Evolutionary conservation across 208 protist species (phyloP).

Genomic region (Wallacemonas collosoma): DNA sequence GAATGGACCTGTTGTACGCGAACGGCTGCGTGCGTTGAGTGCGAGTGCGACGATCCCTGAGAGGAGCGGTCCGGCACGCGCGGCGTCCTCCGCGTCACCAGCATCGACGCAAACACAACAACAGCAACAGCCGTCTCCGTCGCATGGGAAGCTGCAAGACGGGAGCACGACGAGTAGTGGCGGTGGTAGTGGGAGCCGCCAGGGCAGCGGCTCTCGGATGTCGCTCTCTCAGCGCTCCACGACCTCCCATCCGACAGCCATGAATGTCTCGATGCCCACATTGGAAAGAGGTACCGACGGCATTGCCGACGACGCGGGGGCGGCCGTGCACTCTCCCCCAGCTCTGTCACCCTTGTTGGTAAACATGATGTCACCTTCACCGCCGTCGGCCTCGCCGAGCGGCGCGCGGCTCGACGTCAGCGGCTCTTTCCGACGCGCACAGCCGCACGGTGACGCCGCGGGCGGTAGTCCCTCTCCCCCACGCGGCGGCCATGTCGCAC

Average conservation of each 20-base stretch:
- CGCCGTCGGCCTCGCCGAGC: not conserved
- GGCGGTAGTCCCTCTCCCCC: slow-evolving; percentile 1
- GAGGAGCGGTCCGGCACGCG: not conserved
- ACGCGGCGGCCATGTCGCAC: too few relatives aligned
- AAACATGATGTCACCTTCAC: slow-evolving; percentile 1
- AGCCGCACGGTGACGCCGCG: too few relatives aligned
- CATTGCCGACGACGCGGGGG: too few relatives aligned
- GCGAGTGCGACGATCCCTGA: not conserved
- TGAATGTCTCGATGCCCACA: too few relatives aligned
- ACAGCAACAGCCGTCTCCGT: not conserved
- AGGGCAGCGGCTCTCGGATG: not conserved
- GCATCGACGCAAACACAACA: not conserved
- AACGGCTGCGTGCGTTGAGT: not conserved
- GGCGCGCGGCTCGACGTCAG: slow-evolving; percentile 4
- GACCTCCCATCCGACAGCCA: too few relatives aligned
- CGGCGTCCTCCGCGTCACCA: not conserved
- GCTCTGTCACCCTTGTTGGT: too few relatives aligned
- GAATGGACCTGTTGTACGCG: not conserved
- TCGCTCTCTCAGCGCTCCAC: slow-evolving; percentile 1
- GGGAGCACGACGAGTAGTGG: not conserved
- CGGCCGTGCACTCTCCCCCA: too few relatives aligned
- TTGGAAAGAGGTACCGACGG: too few relatives aligned
- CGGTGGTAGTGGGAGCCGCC: not conserved
- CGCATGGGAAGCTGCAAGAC: not conserved
- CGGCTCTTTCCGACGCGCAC: not conserved